Percentiles rank a stretch among this genome's conserved stretches.
phyloP scores from a whole-genome alignment of 768 basidiomycete species.

The Leucogyrophana mollusca region DNA sequence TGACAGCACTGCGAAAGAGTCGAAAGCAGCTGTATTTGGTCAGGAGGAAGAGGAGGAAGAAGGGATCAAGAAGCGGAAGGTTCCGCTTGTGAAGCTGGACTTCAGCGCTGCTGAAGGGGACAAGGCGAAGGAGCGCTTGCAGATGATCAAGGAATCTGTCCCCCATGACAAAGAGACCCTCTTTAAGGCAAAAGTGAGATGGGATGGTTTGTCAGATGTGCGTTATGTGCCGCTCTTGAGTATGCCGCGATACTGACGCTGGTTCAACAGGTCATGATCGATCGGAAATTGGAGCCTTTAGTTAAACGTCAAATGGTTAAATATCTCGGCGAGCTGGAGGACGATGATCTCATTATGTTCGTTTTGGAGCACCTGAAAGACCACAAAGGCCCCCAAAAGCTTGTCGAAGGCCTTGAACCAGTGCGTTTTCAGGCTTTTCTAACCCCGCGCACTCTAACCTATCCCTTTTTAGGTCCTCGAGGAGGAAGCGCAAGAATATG shows the following conservation, averaged over 20 bases:
- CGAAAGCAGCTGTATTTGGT: slow-evolving; percentile 66
- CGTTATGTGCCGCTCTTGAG: slow-evolving; percentile 25
- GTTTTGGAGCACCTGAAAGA: slow-evolving; percentile 91
- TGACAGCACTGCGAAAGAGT: slow-evolving; percentile 43
- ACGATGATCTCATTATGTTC: slow-evolving; percentile 93
- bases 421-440: slow-evolving; percentile 46
- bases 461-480: slow-evolving; percentile 69
- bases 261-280: slow-evolving; percentile 66
- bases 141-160: slow-evolving; percentile 72
- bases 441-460: slow-evolving; percentile 3
- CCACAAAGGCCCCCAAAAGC: slow-evolving; percentile 79
- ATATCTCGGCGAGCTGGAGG: slow-evolving; percentile 89
- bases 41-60: slow-evolving; percentile 87
- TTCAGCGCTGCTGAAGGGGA: slow-evolving; percentile 82
- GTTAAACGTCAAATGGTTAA: slow-evolving; percentile 81
- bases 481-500: slow-evolving; percentile 83
- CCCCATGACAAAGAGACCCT: slow-evolving; percentile 76
- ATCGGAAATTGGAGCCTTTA: slow-evolving; percentile 82
- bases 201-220: slow-evolving; percentile 90
- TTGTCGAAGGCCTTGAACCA: slow-evolving; percentile 88
- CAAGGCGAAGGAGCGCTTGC: slow-evolving; percentile 75
- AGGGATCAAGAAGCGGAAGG: slow-evolving; percentile 74
- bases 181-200: slow-evolving; percentile 84
- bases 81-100: slow-evolving; percentile 86
- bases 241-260: slow-evolving; percentile 13